These are phyloP conservation scores for Fusarium pseudonygamai DNA, from an alignment of 2,329 filamentous ascomycete genomes.

Conservation along the genomic window DNA sequence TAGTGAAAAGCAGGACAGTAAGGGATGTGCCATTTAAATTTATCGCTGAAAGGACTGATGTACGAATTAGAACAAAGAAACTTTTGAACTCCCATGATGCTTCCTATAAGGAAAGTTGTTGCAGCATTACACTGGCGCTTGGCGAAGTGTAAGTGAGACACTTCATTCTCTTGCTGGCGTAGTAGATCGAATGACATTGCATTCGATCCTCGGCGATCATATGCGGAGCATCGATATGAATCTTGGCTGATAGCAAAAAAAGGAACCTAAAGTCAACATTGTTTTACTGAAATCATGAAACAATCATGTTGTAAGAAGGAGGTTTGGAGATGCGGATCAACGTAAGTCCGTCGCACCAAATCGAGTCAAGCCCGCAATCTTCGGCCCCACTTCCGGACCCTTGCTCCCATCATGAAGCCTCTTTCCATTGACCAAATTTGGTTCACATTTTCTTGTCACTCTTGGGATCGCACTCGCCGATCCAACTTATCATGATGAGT, in stretches of 20 bases:
- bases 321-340: not conserved
- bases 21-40: not conserved
- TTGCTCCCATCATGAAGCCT: slow-evolving; percentile 36
- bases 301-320: not conserved
- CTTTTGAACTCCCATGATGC: not conserved
- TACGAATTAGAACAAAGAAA: not conserved
- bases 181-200: not conserved
- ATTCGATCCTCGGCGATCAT: too few species aligned
- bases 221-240: too few species aligned
- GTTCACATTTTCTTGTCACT: slow-evolving; percentile 36
- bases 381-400: slow-evolving; percentile 36
- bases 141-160: not conserved
- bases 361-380: not conserved
- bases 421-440: slow-evolving; percentile 26
- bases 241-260: too few species aligned
- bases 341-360: slow-evolving; percentile 12
- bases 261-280: not conserved
- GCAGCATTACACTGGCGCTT: not conserved
- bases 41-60: not conserved
- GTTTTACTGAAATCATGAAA: not conserved
- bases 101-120: not conserved
- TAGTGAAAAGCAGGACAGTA: not conserved
- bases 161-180: not conserved
- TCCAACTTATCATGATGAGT: slow-evolving; percentile 50
- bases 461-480: not conserved